Conservation (phyloP, 2,329 filamentous ascomycete genomes). For the Xylariales sp. region DNA sequence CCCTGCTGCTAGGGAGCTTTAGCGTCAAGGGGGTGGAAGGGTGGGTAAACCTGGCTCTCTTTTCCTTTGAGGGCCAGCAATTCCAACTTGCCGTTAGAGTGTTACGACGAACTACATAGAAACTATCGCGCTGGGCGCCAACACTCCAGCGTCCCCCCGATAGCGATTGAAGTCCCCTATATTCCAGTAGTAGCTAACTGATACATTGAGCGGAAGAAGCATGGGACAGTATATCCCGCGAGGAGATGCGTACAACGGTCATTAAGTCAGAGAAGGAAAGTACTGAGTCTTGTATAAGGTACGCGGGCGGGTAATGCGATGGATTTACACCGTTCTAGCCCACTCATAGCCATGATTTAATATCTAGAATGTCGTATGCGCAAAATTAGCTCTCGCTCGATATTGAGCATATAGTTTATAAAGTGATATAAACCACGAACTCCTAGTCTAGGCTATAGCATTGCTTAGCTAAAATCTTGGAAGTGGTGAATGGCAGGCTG, state of each 20-base stretch:
- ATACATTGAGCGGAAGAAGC: slow-evolving; percentile 12
- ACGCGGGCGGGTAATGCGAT: slow-evolving; percentile 34
- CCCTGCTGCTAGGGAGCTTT: slow-evolving; percentile 38
- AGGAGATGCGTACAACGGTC: slow-evolving; percentile 21
- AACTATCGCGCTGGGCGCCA: slow-evolving; percentile 39
- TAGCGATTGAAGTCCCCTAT: slow-evolving; percentile 12
- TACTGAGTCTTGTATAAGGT: slow-evolving; percentile 8
- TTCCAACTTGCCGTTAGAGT: slow-evolving; percentile 45
- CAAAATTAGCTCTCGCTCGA: slow-evolving; percentile 41
- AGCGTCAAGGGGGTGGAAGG: slow-evolving; percentile 4
- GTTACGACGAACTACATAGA: slow-evolving; percentile 42
- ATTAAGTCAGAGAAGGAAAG: slow-evolving; percentile 14
- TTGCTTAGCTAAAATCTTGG: slow-evolving; percentile 36
- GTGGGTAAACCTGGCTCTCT: slow-evolving; percentile 34
- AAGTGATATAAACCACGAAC: slow-evolving; percentile 40
- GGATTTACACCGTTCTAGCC: slow-evolving; percentile 44
- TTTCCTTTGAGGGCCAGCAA: slow-evolving; percentile 39
- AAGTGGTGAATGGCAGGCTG: slow-evolving; percentile 28
- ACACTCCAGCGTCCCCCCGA: slow-evolving; percentile 21
- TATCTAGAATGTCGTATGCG: slow-evolving; percentile 46
- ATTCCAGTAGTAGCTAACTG: slow-evolving; percentile 2
- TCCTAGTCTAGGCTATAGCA: slow-evolving; percentile 22
- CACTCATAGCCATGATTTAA: slow-evolving; percentile 47
- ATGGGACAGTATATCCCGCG: slow-evolving; percentile 32
- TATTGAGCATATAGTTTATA: slow-evolving; percentile 44